These are phyloP conservation scores for Starmerella khaoyaiensis DNA, from an alignment of 805 yeast species.

Conservation along the genomic window DNA sequence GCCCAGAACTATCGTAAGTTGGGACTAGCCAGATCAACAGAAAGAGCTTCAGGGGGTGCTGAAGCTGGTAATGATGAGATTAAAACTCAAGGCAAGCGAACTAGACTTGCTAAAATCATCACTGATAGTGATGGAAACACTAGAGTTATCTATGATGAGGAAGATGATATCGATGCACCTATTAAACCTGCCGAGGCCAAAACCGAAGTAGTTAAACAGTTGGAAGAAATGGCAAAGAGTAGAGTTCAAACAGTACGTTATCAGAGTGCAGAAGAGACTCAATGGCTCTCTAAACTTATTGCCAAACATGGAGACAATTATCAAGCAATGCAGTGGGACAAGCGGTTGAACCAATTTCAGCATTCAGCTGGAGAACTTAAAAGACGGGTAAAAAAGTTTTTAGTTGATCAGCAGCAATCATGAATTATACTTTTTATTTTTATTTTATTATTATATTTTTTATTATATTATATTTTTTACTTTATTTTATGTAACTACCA, in stretches of 20 bases:
- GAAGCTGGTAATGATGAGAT: constrained; percentile 37
- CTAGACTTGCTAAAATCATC: constrained; percentile 26
- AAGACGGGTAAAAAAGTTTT: constrained; percentile 52
- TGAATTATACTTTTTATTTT: constrained; percentile 1
- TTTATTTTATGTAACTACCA: neutral
- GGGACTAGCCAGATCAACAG: constrained; percentile 60
- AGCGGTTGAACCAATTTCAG: constrained; percentile 68
- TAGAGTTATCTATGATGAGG: constrained; percentile 24
- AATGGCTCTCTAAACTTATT: constrained; percentile 52
- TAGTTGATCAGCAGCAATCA: neutral
- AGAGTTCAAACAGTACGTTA: constrained; percentile 27
- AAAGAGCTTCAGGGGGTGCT: constrained; percentile 65
- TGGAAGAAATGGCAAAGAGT: constrained; percentile 47
- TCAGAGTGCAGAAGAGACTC: constrained; percentile 60
- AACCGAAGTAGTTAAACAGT: constrained; percentile 52
- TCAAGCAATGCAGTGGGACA: constrained; percentile 85
- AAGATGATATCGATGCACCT: constrained; percentile 52
- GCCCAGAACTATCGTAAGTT: constrained; percentile 74
- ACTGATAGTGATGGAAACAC: constrained; percentile 21
- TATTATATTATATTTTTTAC: neutral
- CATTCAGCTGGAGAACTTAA: constrained; percentile 74
- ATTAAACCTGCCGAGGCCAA: constrained; percentile 38
- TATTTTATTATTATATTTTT: neutral
- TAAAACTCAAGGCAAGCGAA: constrained; percentile 20
- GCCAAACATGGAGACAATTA: constrained; percentile 80